These are phyloP conservation scores for Kwoniella bestiolae DNA, from an alignment of 768 basidiomycete genomes.

Conservation along the genomic window DNA sequence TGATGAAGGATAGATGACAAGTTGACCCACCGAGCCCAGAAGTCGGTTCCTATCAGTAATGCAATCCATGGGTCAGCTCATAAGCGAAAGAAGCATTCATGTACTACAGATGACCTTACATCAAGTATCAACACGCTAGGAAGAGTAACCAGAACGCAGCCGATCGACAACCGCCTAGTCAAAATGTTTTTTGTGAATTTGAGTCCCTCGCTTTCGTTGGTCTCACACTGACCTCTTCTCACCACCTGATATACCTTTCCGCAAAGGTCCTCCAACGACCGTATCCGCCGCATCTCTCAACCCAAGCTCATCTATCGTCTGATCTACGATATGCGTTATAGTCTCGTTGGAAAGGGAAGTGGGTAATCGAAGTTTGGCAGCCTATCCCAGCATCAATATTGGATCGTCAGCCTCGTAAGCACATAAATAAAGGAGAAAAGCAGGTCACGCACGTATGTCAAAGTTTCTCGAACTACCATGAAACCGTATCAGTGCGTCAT, in stretches of 20 bases:
- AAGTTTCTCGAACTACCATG: slow-evolving; percentile 60
- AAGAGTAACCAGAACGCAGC: slow-evolving; percentile 66
- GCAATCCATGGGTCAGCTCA: background rate
- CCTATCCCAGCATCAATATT: slow-evolving; percentile 18
- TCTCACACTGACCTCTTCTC: slow-evolving; percentile 68
- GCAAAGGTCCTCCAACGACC: slow-evolving; percentile 66
- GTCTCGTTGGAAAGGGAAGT: slow-evolving; percentile 58
- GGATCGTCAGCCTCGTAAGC: no score
- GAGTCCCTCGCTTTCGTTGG: slow-evolving; percentile 22
- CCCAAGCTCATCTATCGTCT: slow-evolving; percentile 61
- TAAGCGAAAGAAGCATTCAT: background rate
- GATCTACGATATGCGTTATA: slow-evolving; percentile 58
- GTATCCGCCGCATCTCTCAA: slow-evolving; percentile 60
- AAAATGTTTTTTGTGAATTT: background rate
- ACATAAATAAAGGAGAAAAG: background rate
- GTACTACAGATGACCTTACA: slow-evolving; percentile 45
- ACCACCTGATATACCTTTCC: slow-evolving; percentile 69
- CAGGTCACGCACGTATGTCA: slow-evolving; percentile 48
- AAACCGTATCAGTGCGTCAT: no score
- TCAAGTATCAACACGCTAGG: slow-evolving; percentile 69
- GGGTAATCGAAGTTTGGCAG: slow-evolving; percentile 60
- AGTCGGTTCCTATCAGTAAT: slow-evolving; percentile 33
- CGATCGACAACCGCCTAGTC: slow-evolving; percentile 60
- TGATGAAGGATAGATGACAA: background rate
- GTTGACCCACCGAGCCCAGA: slow-evolving; percentile 40